Evolutionary conservation across 768 basidiomycete species (phyloP).

Genomic region (Suillus subluteus): DNA sequence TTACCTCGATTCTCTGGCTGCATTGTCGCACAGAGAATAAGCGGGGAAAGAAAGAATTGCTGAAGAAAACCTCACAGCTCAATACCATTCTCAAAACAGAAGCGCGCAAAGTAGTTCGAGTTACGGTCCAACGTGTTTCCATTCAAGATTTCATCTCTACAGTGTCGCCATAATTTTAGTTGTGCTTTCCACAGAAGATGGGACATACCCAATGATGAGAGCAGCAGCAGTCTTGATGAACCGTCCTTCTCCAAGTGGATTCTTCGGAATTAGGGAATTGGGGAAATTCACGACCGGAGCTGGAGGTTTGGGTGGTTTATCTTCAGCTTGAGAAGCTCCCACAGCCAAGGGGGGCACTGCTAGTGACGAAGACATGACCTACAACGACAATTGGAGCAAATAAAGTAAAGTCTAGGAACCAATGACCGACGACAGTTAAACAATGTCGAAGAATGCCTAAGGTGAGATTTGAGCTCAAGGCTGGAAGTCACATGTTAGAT

Average conservation of each 20-base stretch:
- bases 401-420: neutral
- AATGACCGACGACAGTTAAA: neutral
- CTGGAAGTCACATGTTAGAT: neutral
- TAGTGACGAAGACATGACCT: neutral
- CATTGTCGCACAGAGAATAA: constrained; percentile 19
- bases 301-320: neutral
- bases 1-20: constrained; percentile 88
- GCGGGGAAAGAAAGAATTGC: neutral
- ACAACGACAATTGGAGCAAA: neutral
- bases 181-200: neutral
- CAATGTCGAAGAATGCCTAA: neutral
- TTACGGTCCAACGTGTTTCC: constrained; percentile 88
- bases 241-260: constrained; percentile 70
- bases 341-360: neutral
- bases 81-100: constrained; percentile 86
- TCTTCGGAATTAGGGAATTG: constrained; percentile 60
- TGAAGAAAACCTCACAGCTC: constrained; percentile 57
- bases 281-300: constrained; percentile 38
- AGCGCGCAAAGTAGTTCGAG: constrained; percentile 85
- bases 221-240: constrained; percentile 77
- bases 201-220: constrained; percentile 73
- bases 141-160: constrained; percentile 91
- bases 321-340: neutral
- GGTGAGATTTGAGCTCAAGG: neutral
- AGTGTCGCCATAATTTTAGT: neutral